phyloP scores from a whole-genome alignment of 2,329 filamentous ascomycete species.

The Verticillium longisporum region DNA sequence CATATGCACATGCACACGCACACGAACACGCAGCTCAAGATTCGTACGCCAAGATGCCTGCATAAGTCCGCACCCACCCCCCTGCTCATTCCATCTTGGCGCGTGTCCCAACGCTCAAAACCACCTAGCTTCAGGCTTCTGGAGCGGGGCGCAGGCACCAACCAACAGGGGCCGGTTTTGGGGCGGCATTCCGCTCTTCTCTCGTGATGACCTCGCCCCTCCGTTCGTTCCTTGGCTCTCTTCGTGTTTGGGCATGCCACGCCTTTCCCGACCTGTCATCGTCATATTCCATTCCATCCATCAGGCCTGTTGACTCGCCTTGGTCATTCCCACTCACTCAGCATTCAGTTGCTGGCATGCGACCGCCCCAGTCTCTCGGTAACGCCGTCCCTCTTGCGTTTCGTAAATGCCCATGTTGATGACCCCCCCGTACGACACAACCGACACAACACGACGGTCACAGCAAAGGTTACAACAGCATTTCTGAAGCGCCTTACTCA shows the following conservation, averaged over 20 bases:
- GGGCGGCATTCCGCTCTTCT: background rate
- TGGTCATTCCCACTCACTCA: background rate
- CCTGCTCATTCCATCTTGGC: background rate
- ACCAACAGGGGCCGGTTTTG: background rate
- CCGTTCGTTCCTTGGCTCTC: background rate
- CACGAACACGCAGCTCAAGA: too few species aligned
- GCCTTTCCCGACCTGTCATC: background rate
- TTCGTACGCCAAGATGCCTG: background rate
- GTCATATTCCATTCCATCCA: background rate
- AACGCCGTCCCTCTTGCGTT: background rate
- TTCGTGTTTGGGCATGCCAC: background rate
- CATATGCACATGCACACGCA: background rate
- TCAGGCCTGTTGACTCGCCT: background rate
- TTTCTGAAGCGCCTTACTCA: background rate
- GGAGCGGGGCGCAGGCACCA: background rate
- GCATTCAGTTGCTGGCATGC: background rate
- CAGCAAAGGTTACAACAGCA: too few species aligned
- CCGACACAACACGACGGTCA: background rate
- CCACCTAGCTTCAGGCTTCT: background rate
- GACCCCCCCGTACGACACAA: too few species aligned
- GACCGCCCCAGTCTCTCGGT: background rate
- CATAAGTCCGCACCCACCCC: background rate
- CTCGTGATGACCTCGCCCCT: background rate
- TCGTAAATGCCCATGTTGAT: background rate
- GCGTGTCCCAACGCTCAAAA: background rate